phyloP scores from a whole-genome alignment of 768 basidiomycete genomes.

The Lactarius trivialis region DNA sequence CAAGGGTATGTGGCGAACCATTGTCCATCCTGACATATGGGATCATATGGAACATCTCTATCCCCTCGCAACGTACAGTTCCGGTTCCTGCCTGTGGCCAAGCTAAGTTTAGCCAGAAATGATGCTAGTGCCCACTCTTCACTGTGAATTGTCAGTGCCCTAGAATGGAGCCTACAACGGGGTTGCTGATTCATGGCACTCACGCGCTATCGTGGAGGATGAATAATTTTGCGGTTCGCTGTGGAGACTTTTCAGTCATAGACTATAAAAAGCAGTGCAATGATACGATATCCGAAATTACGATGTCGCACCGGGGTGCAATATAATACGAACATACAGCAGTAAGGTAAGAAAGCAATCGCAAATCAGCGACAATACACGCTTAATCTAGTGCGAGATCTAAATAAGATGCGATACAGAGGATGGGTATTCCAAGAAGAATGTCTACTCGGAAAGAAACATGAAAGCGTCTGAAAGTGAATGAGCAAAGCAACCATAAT shows the following conservation, averaged over 20 bases:
- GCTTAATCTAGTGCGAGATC: background rate
- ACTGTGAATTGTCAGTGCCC: conserved; percentile 9
- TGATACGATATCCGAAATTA: background rate
- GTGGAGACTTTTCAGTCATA: background rate
- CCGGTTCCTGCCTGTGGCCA: conserved; percentile 16
- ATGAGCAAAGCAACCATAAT: conserved; percentile 16
- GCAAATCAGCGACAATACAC: conserved; percentile 9
- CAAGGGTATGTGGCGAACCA: background rate
- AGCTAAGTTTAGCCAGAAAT: conserved; percentile 8
- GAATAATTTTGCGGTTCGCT: conserved; percentile 13
- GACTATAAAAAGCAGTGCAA: conserved; percentile 4
- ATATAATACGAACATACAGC: conserved; percentile 17
- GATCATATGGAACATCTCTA: background rate
- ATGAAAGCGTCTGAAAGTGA: conserved; percentile 6
- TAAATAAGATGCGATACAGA: conserved; percentile 8
- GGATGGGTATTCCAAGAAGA: background rate
- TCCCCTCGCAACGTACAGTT: background rate
- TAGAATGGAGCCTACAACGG: conserved; percentile 11
- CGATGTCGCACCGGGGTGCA: conserved; percentile 6
- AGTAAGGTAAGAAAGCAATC: conserved; percentile 13
- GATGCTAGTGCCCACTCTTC: background rate
- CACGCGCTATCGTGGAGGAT: background rate
- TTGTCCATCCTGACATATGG: background rate
- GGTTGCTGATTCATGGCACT: background rate
- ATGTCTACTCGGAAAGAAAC: conserved; percentile 3